Base-by-base conservation (phyloP, 176 grass and related monocot species). In the Aegilops umbellulata region DNA sequence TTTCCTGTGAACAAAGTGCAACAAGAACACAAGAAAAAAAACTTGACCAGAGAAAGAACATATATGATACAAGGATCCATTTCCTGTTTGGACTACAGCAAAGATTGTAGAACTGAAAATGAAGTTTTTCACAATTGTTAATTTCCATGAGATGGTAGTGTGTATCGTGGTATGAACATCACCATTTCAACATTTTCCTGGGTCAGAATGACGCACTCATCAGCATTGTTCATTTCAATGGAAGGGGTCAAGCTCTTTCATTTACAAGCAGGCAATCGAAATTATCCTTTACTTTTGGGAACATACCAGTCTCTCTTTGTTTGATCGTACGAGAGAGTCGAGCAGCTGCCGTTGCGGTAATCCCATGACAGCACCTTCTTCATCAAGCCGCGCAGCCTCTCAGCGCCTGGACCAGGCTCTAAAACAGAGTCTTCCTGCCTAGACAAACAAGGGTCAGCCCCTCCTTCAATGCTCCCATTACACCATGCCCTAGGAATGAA, bases 401-500 rank as follows among this genome's bases (percentile, higher is more conserved):
- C 92, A 0, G 97, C 87, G 61, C 94, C 92, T 1, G 87, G 92
- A 13, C 97, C 82, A 25, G 94, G 92, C 67, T 85, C 75, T 14
- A 96, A 92, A 47, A 86, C 89, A 34, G 85, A 80, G 58, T 90
- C 87, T 41, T 99, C 81, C 20, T 89, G 92, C 61, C 86, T 89
- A 23, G 74, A 89, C 49, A 87, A n/a, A 65, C 94, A 99, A 26
- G 87, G 90, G 87, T 91, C 92, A 12, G 66, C 80, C 15, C 82
- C 91, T 78, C 80, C 72, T 34, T 91, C 92, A 69, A 82, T 82
- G 34, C 51, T 86, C 67, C 79, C 92, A 46, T 85, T 71, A 60
- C 97, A 98, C 97, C 97, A 98, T 12, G 90, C 90, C 73, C 97
- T 92, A 5, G 94, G 92, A 36, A 90, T 95, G 85, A 95, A 93